Conservation (phyloP, 768 basidiomycete genomes). For the Botryobasidium botryosum region DNA sequence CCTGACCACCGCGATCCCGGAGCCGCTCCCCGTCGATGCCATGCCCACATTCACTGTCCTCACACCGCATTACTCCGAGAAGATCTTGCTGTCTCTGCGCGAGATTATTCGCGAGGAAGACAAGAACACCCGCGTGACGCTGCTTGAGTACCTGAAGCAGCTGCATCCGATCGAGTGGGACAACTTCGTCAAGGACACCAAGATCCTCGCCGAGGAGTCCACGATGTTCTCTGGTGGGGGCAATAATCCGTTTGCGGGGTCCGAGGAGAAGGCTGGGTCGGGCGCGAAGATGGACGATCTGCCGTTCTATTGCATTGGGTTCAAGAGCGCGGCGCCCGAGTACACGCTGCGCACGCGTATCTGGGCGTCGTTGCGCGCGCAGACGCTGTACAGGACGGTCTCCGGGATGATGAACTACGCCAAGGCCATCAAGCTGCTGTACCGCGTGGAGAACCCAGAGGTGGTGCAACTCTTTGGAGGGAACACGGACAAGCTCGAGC, state of each 20-base stretch:
- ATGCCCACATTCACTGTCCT: slow-evolving; percentile 99
- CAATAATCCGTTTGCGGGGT: slow-evolving; percentile 42
- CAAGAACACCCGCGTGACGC: slow-evolving; percentile 89
- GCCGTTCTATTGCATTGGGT: slow-evolving; percentile 96
- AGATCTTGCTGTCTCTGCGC: slow-evolving; percentile 90
- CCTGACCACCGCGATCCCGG: slow-evolving; percentile 85
- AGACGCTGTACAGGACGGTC: slow-evolving; percentile 95
- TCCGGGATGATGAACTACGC: slow-evolving; percentile 99
- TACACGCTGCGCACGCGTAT: slow-evolving; percentile 97
- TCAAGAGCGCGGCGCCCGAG: slow-evolving; percentile 97
- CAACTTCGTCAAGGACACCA: slow-evolving; percentile 99
- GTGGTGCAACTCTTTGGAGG: slow-evolving; percentile 95
- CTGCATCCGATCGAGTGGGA: slow-evolving; percentile 98
- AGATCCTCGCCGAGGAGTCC: slow-evolving; percentile 94
- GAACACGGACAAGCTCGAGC: slow-evolving; percentile 91
- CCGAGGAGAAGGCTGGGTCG: slow-evolving; percentile 55
- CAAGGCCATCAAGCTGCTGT: slow-evolving; percentile 98
- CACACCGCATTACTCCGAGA: slow-evolving; percentile 97
- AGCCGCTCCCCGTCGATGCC: slow-evolving; percentile 90
- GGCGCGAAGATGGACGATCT: slow-evolving; percentile 77
- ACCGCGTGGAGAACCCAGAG: slow-evolving; percentile 98
- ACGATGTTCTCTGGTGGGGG: slow-evolving; percentile 57
- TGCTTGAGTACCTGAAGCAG: slow-evolving; percentile 96
- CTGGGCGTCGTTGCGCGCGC: slow-evolving; percentile 96
- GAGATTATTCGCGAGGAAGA: slow-evolving; percentile 99